Base-by-base conservation (phyloP, 169 alveolate genomes). In the Plasmodium gallinaceum region DNA sequence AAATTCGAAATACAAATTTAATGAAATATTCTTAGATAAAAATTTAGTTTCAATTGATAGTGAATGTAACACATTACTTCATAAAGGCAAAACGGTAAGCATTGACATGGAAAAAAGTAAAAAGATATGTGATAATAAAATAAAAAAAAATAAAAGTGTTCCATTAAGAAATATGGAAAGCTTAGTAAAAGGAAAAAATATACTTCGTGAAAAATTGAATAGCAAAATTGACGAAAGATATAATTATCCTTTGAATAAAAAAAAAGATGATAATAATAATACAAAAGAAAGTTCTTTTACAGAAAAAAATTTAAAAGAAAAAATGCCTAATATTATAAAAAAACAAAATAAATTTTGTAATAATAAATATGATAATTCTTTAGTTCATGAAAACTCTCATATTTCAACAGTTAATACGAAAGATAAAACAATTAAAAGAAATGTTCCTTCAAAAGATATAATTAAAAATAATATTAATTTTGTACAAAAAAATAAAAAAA, bases 401-500 rank as follows among this genome's bases (percentile, higher is more conserved):
- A 24, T 20, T 58, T 7, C 16, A 54, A 54, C 22, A 18, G 20
- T 16, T 8, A 54, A 54, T 54, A 32, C 4, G 4, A 32, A 32
- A 32, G 61, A 14, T 22, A 51, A 22, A 45, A 32, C 10, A 65
- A 61, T 20, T 6, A 72, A 18, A 20, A 58, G 46, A 45, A 52
- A 9, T 22, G 48, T 5, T 26, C 32, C 76, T 58, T 10, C 22
- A n/a, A 7, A 72, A 26, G 70, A 78, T 43, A 46, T 26, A 66
- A 5, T 45, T 18, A 65, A 58, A 48, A 64, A 48, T 58, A 42
- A 43, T 32, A 54, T 20, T 10, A 45, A 43, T 42, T n/a, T 58
- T 57, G 2, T 64, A 22, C 89, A 78, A 18, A 68, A 48, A 52
- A 71, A 61, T 54, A 80, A 57, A 54, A 51, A 68, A 14, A 52